A percentile compares a stretch with the other conserved stretches of the same genome.
These are phyloP conservation scores for Tricladium varicosporioides DNA, from an alignment of 2,329 filamentous ascomycete genomes.

Conservation along the genomic window DNA sequence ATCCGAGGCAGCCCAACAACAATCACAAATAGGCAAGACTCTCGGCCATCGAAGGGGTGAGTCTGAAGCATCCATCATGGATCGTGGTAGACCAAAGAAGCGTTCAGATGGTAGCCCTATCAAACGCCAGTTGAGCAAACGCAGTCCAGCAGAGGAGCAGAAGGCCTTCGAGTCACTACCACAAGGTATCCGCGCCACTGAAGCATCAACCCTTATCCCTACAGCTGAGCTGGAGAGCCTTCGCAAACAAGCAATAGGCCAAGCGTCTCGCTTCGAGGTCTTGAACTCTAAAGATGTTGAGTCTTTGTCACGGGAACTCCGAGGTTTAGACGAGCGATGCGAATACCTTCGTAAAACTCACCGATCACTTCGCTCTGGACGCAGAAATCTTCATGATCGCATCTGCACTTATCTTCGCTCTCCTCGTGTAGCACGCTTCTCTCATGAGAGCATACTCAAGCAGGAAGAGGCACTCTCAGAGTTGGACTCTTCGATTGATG, in stretches of 20 bases:
- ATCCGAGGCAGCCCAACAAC: constrained; percentile 28
- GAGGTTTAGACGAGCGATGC: constrained; percentile 72
- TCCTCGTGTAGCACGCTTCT: constrained; percentile 68
- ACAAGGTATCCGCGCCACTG: constrained; percentile 51
- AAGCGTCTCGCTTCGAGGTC: constrained; percentile 64
- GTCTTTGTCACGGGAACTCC: constrained; percentile 67
- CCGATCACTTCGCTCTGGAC: constrained; percentile 69
- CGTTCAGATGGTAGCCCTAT: constrained; percentile 41
- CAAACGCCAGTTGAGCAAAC: constrained; percentile 32
- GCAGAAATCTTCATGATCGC: constrained; percentile 72
- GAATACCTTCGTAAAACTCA: constrained; percentile 78
- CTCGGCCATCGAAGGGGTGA: constrained; percentile 49
- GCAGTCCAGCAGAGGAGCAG: constrained; percentile 42
- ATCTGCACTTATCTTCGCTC: constrained; percentile 77
- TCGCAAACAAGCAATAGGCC: constrained; percentile 59
- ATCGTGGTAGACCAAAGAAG: constrained; percentile 60
- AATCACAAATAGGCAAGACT: constrained; percentile 10
- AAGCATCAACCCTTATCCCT: constrained; percentile 49
- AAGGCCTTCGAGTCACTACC: constrained; percentile 61
- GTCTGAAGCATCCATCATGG: constrained; percentile 60
- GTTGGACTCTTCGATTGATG: constrained; percentile 74
- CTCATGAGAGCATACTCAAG: constrained; percentile 71
- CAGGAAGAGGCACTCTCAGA: constrained; percentile 78
- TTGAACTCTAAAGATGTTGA: constrained; percentile 62
- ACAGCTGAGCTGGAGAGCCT: constrained; percentile 49